Percentiles rank a stretch among this genome's conserved stretches.
Evolutionary conservation across 2,329 filamentous ascomycete genomes (phyloP).

Genomic region (Hymenoscyphus albidus): DNA sequence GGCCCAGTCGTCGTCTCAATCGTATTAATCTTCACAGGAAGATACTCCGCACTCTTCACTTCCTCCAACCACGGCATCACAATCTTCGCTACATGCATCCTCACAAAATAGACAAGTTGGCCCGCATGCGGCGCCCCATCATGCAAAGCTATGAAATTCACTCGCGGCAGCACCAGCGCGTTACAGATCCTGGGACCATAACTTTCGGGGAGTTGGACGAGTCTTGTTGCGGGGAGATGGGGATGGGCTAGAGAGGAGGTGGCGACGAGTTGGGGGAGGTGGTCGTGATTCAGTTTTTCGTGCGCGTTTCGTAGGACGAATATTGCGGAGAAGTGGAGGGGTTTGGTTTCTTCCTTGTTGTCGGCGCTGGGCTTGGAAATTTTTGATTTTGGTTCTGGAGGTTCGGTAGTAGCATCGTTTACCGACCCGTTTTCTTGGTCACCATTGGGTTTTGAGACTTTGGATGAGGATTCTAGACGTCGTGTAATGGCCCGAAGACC

Average conservation of each 20-base stretch:
- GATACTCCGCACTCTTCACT: conserved; percentile 37
- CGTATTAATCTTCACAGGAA: conserved; percentile 46
- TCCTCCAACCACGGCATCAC: conserved; percentile 55
- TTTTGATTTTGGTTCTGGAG: background rate
- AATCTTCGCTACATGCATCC: conserved; percentile 48
- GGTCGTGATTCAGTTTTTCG: conserved; percentile 54
- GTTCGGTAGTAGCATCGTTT: background rate
- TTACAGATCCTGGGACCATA: conserved; percentile 55
- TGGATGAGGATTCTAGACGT: conserved; percentile 40
- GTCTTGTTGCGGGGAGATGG: conserved; percentile 43
- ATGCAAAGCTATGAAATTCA: conserved; percentile 60
- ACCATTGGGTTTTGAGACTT: conserved; percentile 8
- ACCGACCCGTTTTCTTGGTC: background rate
- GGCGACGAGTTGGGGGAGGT: conserved; percentile 54
- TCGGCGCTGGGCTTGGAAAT: background rate
- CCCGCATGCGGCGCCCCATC: conserved; percentile 53
- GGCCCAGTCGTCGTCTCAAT: conserved; percentile 36
- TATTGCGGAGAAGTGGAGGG: conserved; percentile 41
- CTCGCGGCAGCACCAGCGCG: conserved; percentile 57
- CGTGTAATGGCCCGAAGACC: conserved; percentile 63
- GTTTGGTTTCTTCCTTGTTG: background rate
- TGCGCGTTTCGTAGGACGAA: conserved; percentile 58
- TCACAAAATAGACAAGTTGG: conserved; percentile 54
- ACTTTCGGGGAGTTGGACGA: conserved; percentile 60
- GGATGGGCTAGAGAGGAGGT: conserved; percentile 45